Evolutionary conservation across 495 filamentous ascomycete species (phyloP).

Genomic region (Pseudevernia furfuracea): DNA sequence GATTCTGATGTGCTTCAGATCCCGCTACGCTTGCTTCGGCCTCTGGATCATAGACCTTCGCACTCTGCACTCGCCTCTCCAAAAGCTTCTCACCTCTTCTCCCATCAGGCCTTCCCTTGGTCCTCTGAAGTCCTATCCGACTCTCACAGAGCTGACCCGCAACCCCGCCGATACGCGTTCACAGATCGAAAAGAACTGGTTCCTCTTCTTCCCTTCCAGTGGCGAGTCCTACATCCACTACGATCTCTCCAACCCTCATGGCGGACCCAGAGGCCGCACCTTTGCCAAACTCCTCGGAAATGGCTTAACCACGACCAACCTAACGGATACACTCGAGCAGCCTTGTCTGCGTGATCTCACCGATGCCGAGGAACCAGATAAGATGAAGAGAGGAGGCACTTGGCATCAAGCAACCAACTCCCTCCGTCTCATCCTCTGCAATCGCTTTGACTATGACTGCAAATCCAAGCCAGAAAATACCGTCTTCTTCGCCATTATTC

Average conservation of each 20-base stretch:
- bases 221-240: conserved; percentile 32
- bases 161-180: conserved; percentile 31
- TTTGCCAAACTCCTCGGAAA: conserved; percentile 36
- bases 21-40: conserved; percentile 38
- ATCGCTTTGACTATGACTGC: conserved; percentile 28
- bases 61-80: conserved; percentile 27
- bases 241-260: conserved; percentile 25
- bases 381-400: conserved; percentile 19
- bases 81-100: conserved; percentile 30
- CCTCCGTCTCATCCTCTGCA: conserved; percentile 34
- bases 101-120: conserved; percentile 31
- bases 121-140: conserved; percentile 35
- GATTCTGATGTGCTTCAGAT: conserved; percentile 20
- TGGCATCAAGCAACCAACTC: conserved; percentile 38
- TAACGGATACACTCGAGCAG: conserved; percentile 31
- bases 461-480: conserved; percentile 24
- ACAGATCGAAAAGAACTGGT: conserved; percentile 37
- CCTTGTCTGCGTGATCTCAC: conserved; percentile 28
- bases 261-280: conserved; percentile 24
- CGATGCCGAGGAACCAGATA: conserved; percentile 16
- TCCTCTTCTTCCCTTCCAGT: conserved; percentile 30
- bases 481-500: conserved; percentile 34
- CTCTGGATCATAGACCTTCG: conserved; percentile 38
- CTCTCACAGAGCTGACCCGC: conserved; percentile 35
- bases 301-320: conserved; percentile 34